Evolutionary conservation across 139 green algal species (phyloP), one percentile per base, ranked within the genome.

Genomic region (Marvania coccoides): DNA sequence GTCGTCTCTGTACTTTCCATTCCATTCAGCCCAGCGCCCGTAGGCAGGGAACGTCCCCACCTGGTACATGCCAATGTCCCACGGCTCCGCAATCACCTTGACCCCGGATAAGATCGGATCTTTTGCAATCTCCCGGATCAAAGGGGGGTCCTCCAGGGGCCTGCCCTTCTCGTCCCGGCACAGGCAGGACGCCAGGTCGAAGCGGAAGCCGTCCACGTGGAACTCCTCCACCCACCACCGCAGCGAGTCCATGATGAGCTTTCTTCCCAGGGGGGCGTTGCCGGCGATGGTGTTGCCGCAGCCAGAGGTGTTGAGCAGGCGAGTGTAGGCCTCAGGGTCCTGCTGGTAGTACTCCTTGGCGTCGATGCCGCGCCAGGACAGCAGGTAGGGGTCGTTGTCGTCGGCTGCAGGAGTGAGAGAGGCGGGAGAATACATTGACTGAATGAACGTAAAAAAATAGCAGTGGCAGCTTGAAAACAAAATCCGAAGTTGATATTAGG

Each of bases 131-230:
- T 77, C 74, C 0, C 78, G 69, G 66, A 97, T 94, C 30, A 97
- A 62, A 1, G 94, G 92, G 1, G 94, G 94, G 0, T 71, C 83
- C 6, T 60, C 24, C 66, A 99, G 73, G 0, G 88, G 83, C 4
- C 77, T 53, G 15, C 94, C 94, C 29, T 84, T 40, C 45, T 51
- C 55, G 84, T 90, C 87, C 35, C 92, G 72, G 66, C 88, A 97
- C 47, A 99, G 78, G 54, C 76, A 85, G 34, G 75, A 88, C 1
- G 94, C 92, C 34, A 99, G 86, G 75, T 99, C 94, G 63, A 99
- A 98, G 23, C 91, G 70, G 74, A 97, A 97, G 8, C 91, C 91
- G 70, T 97, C 91, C 58, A 97, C 88, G 63, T 95, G 88, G 67
- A 88, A 95, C 80, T 96, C 90, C 66, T 85, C 72, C 51, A 90